Base-by-base conservation (phyloP, 345 rosid genomes). In the Nasturtium officinale region DNA sequence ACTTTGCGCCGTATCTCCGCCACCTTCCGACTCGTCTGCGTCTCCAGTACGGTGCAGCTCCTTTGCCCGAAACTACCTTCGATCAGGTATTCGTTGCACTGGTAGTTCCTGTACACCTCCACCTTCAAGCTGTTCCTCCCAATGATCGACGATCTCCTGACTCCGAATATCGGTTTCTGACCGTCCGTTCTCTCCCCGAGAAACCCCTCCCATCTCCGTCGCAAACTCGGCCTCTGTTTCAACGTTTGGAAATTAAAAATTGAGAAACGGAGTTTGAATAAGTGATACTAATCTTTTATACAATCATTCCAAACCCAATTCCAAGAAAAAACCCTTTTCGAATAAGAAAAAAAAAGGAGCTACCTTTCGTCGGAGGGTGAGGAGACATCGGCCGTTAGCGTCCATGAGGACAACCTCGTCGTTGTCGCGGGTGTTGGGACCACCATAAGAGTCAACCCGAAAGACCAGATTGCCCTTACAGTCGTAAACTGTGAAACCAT, bases 1-100 rank as follows among this genome's bases (percentile, higher is more conserved):
- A 91, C 97, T 83, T 95, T 95, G 59, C 96, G 90, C 45, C 87
- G 65, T 55, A 91, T 88, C 87, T 89, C 97, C 51, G 96, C 96
- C 84, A 88, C 89, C 3, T 75, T 63, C 35, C 81, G 77, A 79
- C 84, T 83, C 16, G 81, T 66, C 25, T 57, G 59, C 0, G 81
- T 66, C 46, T 83, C 82, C 25, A 67, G 54, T 48, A 95, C 77
- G 38, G 78, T 83, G 82, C 97, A 88, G 29, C 60, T 73, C 15
- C 99, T 79, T 17, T 79, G 84, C 0, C 79, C 83, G 66, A 86
- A 95, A 7, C 79, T 87, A 0, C 98, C 99, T 63, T 89, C 96
- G 75, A 91, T 87, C 50, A 72, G 79, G 80, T 88, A 95, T 80
- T 84, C 89, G 0, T 83, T 82, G 33, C 87, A 81, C 21, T 17